Evolutionary conservation across 108 stramenopile genomes (phyloP).

Genomic region (Pseudonitzschia delicatissima): DNA sequence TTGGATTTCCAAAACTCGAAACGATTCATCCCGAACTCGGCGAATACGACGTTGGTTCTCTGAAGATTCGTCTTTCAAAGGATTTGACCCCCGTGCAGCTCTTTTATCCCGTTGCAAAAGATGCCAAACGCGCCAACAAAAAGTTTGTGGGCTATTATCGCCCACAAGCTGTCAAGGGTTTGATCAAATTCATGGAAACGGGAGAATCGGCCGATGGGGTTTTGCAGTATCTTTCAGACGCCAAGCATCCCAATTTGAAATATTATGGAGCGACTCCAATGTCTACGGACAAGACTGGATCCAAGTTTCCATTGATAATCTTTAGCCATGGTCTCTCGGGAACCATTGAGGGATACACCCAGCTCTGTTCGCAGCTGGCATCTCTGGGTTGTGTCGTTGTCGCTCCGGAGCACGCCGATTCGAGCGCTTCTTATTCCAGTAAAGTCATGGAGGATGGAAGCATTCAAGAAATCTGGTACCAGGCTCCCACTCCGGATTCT

Average conservation of each 20-base stretch:
- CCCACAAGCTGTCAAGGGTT: slow-evolving; percentile 33
- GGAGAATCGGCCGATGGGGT: neutral
- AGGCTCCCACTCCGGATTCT: slow-evolving; percentile 4
- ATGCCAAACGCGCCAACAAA: neutral
- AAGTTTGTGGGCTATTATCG: slow-evolving; percentile 30
- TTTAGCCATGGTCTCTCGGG: slow-evolving; percentile 57
- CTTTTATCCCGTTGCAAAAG: slow-evolving; percentile 20
- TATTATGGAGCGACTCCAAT: neutral
- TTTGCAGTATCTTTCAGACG: slow-evolving; percentile 24
- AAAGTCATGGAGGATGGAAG: neutral
- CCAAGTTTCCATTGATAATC: slow-evolving; percentile 37
- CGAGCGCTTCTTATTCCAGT: slow-evolving; percentile 22
- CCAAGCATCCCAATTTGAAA: slow-evolving; percentile 9
- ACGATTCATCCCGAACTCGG: neutral
- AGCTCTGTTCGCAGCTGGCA: slow-evolving; percentile 39
- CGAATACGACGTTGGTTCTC: slow-evolving; percentile 21
- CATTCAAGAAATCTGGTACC: slow-evolving; percentile 22
- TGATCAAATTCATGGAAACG: slow-evolving; percentile 23
- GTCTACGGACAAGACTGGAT: too few species aligned
- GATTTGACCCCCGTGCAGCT: slow-evolving; percentile 14
- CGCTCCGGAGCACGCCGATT: slow-evolving; percentile 43
- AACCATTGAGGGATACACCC: slow-evolving; percentile 37
- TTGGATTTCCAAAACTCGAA: slow-evolving; percentile 19
- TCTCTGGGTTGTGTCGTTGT: slow-evolving; percentile 36
- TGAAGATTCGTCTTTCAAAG: slow-evolving; percentile 21